These are phyloP conservation scores for Scedosporium aurantiacum DNA, from an alignment of 2,329 filamentous ascomycete genomes.

Conservation along the genomic window DNA sequence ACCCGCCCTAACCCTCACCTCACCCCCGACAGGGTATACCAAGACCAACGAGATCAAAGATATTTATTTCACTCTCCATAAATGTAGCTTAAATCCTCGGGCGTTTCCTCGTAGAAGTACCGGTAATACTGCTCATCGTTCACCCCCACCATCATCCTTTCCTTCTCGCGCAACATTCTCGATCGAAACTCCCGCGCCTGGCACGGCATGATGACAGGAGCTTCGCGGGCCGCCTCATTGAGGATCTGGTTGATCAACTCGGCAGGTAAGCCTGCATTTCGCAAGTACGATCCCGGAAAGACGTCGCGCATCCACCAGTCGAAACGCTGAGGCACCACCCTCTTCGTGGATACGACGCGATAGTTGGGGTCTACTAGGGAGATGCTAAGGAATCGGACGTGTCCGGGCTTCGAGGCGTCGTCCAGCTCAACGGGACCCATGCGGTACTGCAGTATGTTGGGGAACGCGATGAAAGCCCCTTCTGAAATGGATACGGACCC, in stretches of 20 bases:
- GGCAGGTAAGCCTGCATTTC: neutral
- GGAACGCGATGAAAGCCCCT: conserved; percentile 2
- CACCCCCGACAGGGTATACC: too few relatives aligned
- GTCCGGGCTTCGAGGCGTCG: neutral
- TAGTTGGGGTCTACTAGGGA: conserved; percentile 4
- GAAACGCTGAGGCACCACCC: conserved; percentile 1
- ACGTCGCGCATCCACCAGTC: conserved; percentile 5
- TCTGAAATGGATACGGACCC: conserved; percentile 1
- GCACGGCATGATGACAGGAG: neutral
- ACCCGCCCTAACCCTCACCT: too few relatives aligned
- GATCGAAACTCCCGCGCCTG: conserved; percentile 3
- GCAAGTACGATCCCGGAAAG: neutral
- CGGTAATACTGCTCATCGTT: neutral
- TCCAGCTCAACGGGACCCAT: neutral
- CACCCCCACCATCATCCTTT: conserved; percentile 4
- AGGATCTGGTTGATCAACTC: neutral
- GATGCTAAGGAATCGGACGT: conserved; percentile 3
- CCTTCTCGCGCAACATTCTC: neutral
- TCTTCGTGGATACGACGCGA: conserved; percentile 2
- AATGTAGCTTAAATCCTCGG: neutral
- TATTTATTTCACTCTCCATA: too few relatives aligned
- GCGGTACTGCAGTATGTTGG: neutral
- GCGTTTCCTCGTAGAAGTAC: neutral
- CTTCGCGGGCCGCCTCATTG: neutral
- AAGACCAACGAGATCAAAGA: too few relatives aligned